Evolutionary conservation across 2,329 filamentous ascomycete genomes (phyloP).

Genomic region (Aspergillus japonicus): DNA sequence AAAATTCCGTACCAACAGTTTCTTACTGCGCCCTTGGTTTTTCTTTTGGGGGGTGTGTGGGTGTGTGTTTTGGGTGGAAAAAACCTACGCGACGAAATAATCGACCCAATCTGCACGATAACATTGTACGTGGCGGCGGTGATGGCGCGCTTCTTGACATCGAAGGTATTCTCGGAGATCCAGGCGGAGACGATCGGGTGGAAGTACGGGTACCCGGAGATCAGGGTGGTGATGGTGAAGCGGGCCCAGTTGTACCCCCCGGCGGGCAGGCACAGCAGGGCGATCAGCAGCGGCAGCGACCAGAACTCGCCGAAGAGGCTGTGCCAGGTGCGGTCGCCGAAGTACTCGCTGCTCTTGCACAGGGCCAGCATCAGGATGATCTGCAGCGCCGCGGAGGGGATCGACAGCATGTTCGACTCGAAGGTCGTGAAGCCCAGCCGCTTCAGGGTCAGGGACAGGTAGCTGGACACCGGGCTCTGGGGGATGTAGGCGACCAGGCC

Average conservation of each 20-base stretch:
- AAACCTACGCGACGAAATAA: slow-evolving; percentile 31
- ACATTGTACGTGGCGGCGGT: slow-evolving; percentile 36
- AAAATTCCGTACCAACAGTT: too few relatives aligned
- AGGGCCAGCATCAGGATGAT: slow-evolving; percentile 53
- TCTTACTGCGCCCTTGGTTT: too few relatives aligned
- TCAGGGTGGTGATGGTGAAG: slow-evolving; percentile 51
- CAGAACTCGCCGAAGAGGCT: slow-evolving; percentile 54
- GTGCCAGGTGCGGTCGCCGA: slow-evolving; percentile 54
- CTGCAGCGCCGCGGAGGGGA: slow-evolving; percentile 40
- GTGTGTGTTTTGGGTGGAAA: not conserved
- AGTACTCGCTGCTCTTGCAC: slow-evolving; percentile 50
- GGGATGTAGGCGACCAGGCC: slow-evolving; percentile 49
- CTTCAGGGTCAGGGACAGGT: slow-evolving; percentile 56
- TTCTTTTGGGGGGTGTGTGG: too few relatives aligned
- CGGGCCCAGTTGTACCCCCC: slow-evolving; percentile 49
- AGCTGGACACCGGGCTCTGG: slow-evolving; percentile 48
- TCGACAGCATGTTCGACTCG: slow-evolving; percentile 32
- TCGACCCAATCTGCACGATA: slow-evolving; percentile 31
- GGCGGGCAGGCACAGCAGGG: slow-evolving; percentile 48
- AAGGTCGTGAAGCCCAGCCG: slow-evolving; percentile 31
- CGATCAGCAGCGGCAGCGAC: slow-evolving; percentile 52
- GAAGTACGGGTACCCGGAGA: slow-evolving; percentile 56
- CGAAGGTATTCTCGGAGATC: slow-evolving; percentile 31
- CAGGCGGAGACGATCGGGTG: slow-evolving; percentile 47
- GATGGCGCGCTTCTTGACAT: slow-evolving; percentile 31